phyloP scores from a whole-genome alignment of 202 grass and related monocot species.

The Digitaria exilis region DNA sequence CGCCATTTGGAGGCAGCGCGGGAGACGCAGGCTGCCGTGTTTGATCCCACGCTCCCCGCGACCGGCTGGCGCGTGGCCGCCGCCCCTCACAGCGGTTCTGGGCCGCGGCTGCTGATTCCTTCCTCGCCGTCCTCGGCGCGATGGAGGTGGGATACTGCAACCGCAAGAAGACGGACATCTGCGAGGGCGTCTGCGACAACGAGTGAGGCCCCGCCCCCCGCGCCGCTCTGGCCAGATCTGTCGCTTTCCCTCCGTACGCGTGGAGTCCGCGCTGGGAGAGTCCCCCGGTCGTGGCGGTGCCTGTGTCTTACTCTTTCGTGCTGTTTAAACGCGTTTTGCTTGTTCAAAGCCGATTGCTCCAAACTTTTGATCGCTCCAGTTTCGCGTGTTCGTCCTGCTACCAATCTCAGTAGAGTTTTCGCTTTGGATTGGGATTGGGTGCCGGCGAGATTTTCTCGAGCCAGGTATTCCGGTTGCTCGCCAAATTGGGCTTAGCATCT shows the following conservation, averaged over 20 bases:
- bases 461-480: neutral
- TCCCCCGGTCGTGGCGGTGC: neutral
- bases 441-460: neutral
- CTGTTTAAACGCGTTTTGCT: conserved; percentile 11
- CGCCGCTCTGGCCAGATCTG: conserved; percentile 43
- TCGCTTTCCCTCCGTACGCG: conserved; percentile 40
- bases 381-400: neutral
- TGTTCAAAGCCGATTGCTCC: neutral
- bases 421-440: neutral
- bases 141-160: conserved; percentile 76
- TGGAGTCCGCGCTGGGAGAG: neutral
- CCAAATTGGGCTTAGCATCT: conserved; percentile 15
- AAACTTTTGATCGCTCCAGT: neutral
- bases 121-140: conserved; percentile 12
- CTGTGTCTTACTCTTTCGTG: neutral
- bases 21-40: neutral
- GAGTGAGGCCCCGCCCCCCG: conserved; percentile 54
- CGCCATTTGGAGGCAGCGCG: conserved; percentile 7
- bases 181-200: conserved; percentile 72
- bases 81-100: neutral
- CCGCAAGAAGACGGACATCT: conserved; percentile 92
- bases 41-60: neutral
- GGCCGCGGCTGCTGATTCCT: neutral
- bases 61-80: neutral
- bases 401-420: neutral